Conservation (phyloP, 129 eudicot species). For the Solidago caesia region DNA sequence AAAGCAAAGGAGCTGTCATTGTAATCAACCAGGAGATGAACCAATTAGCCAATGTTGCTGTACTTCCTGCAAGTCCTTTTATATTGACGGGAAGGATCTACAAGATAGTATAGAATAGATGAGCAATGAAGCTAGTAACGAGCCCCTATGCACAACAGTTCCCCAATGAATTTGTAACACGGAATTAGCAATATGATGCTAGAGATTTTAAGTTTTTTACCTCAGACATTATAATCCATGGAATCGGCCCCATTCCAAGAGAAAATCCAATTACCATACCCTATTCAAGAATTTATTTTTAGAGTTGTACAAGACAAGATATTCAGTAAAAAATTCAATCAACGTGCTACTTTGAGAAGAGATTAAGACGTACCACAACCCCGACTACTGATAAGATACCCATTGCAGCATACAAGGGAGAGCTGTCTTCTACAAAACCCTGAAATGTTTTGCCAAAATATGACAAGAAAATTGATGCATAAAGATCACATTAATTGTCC, state of each 20-base stretch:
- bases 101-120: background rate
- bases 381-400: constrained; percentile 80
- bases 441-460: constrained; percentile 24
- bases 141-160: background rate
- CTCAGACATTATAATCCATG: constrained; percentile 99
- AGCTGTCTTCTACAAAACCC: constrained; percentile 51
- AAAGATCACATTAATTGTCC: background rate
- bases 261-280: constrained; percentile 77
- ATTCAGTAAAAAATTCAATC: background rate
- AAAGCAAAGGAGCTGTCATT: constrained; percentile 76
- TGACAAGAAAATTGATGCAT: background rate
- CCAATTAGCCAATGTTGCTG: constrained; percentile 87
- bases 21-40: constrained; percentile 73
- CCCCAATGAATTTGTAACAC: background rate
- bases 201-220: constrained; percentile 15
- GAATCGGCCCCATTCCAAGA: constrained; percentile 96
- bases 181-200: background rate
- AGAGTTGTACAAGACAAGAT: constrained; percentile 20
- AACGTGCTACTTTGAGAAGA: background rate
- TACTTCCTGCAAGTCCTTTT: constrained; percentile 94
- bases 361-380: constrained; percentile 67
- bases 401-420: constrained; percentile 54
- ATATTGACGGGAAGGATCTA: constrained; percentile 93
- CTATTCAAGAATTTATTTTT: constrained; percentile 33
- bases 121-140: background rate